Conservation (phyloP, 2,329 filamentous ascomycete species). For the Corinectria fuckeliana region DNA sequence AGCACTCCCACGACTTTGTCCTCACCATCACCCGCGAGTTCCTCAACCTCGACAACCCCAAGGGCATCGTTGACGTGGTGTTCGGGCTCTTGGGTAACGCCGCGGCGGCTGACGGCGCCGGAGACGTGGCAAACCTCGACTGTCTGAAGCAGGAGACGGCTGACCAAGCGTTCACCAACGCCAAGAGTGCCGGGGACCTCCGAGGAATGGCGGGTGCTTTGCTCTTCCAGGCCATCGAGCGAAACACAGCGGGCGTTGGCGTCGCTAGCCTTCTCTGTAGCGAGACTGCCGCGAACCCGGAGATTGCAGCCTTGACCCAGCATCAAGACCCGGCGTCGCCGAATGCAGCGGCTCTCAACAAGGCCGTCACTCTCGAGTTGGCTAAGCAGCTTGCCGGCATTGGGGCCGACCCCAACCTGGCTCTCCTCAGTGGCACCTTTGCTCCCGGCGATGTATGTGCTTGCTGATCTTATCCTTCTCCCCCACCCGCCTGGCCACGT, state of each 20-base stretch:
- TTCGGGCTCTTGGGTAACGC: conserved; percentile 53
- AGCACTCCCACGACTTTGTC: conserved; percentile 61
- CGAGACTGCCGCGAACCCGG: conserved; percentile 65
- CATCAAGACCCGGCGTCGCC: conserved; percentile 72
- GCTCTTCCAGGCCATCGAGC: conserved; percentile 61
- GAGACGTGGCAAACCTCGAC: conserved; percentile 51
- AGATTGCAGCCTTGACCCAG: conserved; percentile 68
- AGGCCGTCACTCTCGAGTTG: conserved; percentile 64
- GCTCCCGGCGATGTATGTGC: conserved; percentile 60
- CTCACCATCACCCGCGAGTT: conserved; percentile 52
- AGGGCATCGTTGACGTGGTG: conserved; percentile 59
- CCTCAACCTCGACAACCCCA: conserved; percentile 56
- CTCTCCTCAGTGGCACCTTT: conserved; percentile 69
- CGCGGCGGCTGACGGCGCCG: conserved; percentile 50
- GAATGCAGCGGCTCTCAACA: conserved; percentile 64
- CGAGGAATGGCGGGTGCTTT: conserved; percentile 61
- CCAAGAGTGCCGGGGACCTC: conserved; percentile 58
- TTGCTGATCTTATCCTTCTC: not conserved
- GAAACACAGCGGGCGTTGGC: conserved; percentile 50
- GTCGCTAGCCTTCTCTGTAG: conserved; percentile 52
- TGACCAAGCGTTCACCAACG: conserved; percentile 66
- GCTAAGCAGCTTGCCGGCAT: conserved; percentile 65
- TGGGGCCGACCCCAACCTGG: conserved; percentile 67
- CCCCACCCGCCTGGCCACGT: no score
- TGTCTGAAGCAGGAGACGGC: conserved; percentile 57